phyloP scores from a whole-genome alignment of 2,329 filamentous ascomycete genomes.

The Cladosporium colombiae region DNA sequence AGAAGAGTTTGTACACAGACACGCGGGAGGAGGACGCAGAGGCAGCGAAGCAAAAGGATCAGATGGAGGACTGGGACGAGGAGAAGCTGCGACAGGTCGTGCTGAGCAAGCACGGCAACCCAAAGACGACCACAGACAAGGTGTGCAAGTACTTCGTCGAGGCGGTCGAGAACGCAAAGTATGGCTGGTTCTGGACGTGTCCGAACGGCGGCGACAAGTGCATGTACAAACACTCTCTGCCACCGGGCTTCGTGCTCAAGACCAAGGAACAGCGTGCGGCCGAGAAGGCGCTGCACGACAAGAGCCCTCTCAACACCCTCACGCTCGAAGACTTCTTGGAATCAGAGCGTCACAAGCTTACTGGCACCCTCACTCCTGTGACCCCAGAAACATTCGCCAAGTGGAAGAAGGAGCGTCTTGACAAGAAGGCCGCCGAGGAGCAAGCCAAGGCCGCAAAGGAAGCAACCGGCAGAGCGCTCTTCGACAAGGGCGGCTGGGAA shows the following conservation, averaged over 20 bases:
- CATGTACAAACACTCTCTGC: constrained; percentile 96
- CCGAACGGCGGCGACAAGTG: constrained; percentile 96
- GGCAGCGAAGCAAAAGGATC: constrained; percentile 79
- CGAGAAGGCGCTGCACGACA: constrained; percentile 94
- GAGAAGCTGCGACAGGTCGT: constrained; percentile 91
- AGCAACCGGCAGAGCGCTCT: constrained; percentile 89
- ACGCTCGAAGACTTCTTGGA: constrained; percentile 98
- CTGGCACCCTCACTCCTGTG: constrained; percentile 87
- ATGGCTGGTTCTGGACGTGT: constrained; percentile 99
- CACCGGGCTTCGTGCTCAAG: constrained; percentile 93
- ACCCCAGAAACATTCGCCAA: constrained; percentile 90
- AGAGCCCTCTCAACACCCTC: constrained; percentile 89
- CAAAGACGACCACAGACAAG: constrained; percentile 92
- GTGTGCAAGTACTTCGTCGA: constrained; percentile 99
- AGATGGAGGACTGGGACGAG: constrained; percentile 96
- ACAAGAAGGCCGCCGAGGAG: constrained; percentile 95
- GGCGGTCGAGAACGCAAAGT: constrained; percentile 96
- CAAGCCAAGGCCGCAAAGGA: constrained; percentile 90
- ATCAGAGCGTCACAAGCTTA: constrained; percentile 92
- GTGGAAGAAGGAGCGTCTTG: constrained; percentile 92
- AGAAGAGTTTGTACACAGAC: constrained; percentile 89
- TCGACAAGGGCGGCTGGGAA: constrained; percentile 94
- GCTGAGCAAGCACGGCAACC: constrained; percentile 94
- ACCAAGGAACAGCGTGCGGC: constrained; percentile 95
- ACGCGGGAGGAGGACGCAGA: constrained; percentile 69